phyloP scores from a whole-genome alignment of 768 basidiomycete genomes.

The Kwoniella bestiolae region DNA sequence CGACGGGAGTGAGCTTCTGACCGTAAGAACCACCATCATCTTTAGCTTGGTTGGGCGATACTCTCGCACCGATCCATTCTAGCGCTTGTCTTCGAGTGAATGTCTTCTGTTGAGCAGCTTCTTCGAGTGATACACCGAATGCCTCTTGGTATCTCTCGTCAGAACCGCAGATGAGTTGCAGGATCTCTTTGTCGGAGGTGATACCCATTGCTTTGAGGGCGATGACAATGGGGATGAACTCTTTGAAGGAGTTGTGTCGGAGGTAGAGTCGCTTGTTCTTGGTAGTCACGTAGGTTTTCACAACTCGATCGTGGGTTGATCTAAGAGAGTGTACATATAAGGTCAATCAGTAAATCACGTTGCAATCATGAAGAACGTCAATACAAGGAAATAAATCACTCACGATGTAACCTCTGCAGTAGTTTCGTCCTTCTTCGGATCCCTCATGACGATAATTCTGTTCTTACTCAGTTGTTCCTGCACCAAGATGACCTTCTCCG shows the following conservation, averaged over 20 bases:
- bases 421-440: conserved; percentile 82
- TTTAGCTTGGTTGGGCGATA: conserved; percentile 73
- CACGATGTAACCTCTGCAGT: conserved; percentile 96
- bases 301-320: conserved; percentile 68
- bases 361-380: no score
- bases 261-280: conserved; percentile 95
- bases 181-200: conserved; percentile 96
- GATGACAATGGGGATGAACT: conserved; percentile 94
- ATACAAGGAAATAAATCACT: no score
- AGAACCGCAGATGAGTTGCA: conserved; percentile 88
- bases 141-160: conserved; percentile 82
- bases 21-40: conserved; percentile 37
- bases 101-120: conserved; percentile 72
- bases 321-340: conserved; percentile 60
- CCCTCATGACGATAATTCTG: conserved; percentile 96
- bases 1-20: conserved; percentile 66
- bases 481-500: conserved; percentile 98
- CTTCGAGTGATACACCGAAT: conserved; percentile 91
- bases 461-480: conserved; percentile 99
- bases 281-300: conserved; percentile 95
- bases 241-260: conserved; percentile 94
- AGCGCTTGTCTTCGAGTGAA: conserved; percentile 92
- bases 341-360: no score
- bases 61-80: conserved; percentile 90
- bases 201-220: conserved; percentile 95